These are phyloP conservation scores for Arabis alpina DNA, from an alignment of 345 rosid genomes.

Conservation along the genomic window DNA sequence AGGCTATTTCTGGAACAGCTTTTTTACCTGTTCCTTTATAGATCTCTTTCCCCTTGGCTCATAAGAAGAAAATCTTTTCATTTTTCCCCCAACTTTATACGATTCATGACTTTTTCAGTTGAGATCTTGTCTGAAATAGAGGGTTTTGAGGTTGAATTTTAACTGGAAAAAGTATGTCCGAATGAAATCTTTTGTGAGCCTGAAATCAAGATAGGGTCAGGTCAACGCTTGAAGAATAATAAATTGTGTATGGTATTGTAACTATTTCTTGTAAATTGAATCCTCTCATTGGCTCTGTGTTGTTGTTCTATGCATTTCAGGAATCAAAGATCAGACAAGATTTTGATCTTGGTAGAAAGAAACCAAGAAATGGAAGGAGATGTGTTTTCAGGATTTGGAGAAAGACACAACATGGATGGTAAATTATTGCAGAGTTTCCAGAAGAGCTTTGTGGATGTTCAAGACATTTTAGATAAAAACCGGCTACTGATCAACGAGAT, in stretches of 20 bases:
- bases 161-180: slow-evolving; percentile 5
- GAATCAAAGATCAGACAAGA: slow-evolving; percentile 16
- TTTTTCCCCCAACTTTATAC: not conserved
- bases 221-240: slow-evolving; percentile 28
- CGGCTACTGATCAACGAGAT: slow-evolving; percentile 80
- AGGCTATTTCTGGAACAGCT: slow-evolving; percentile 25
- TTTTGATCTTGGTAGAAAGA: not conserved
- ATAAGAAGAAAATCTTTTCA: slow-evolving; percentile 19
- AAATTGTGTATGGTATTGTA: slow-evolving; percentile 14
- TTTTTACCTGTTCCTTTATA: slow-evolving; percentile 19
- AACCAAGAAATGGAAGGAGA: slow-evolving; percentile 76
- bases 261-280: not conserved
- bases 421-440: slow-evolving; percentile 71
- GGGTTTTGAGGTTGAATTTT: slow-evolving; percentile 12
- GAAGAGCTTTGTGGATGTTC: slow-evolving; percentile 82
- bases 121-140: slow-evolving; percentile 21
- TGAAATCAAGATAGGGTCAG: slow-evolving; percentile 28
- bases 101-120: slow-evolving; percentile 28
- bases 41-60: slow-evolving; percentile 39
- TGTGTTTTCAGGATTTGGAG: slow-evolving; percentile 59
- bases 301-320: slow-evolving; percentile 22
- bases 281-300: not conserved
- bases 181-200: slow-evolving; percentile 16
- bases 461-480: slow-evolving; percentile 81
- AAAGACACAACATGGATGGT: slow-evolving; percentile 60